Base-by-base conservation (phyloP, 1,284 basidiomycete genomes). In the Coniferiporia weirii region DNA sequence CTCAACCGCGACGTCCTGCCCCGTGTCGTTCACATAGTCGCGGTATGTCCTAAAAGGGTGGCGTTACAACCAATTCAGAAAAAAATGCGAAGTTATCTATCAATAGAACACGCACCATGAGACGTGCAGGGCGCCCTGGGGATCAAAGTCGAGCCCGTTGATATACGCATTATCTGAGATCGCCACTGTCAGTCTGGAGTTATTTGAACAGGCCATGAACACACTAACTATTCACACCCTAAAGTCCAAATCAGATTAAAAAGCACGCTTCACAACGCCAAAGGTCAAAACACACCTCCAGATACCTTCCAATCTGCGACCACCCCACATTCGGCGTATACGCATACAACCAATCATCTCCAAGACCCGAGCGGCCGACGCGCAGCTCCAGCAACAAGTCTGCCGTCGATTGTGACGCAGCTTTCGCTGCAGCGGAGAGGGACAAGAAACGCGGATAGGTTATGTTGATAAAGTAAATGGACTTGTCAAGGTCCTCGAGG, bases 111-210 rank as follows among this genome's bases (percentile, higher is more conserved):
- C 65, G 8, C 59, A 75, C 75, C 75, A 78, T 10, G 74, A 74
- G 1, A 72, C 66, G 38, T 73, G 68, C n/a, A 76, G 63, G 17
- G 65, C 68, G 19, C 73, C 72, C 6, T 62, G 60, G 15, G 55
- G 51, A 52, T 75, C 73, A 49, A 75, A 73, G 64, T 78, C 76
- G 9, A 78, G 64, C 0, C 76, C 76, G 59, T 78, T 78, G 65
- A 78, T 76, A 62, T 78, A 77, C 4, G 73, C 73, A 62, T 75
- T 76, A 61, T 76, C 75, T 76, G 53, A 15, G 27, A 34, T 8
- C 38, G 15, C 12, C 15, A 36, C 45, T 20, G 27, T 45, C 50
- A 38, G 10, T 32, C 32, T 15, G 8, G n/a, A 19, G 38, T n/a
- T 47, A 12, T 6, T 47, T 17, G 6, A 2, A n/a, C 15, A 20